A percentile compares a stretch with the other conserved stretches of the same genome.
Evolutionary conservation across 768 basidiomycete species (phyloP).

Genomic region (Lepiota subincarnata): DNA sequence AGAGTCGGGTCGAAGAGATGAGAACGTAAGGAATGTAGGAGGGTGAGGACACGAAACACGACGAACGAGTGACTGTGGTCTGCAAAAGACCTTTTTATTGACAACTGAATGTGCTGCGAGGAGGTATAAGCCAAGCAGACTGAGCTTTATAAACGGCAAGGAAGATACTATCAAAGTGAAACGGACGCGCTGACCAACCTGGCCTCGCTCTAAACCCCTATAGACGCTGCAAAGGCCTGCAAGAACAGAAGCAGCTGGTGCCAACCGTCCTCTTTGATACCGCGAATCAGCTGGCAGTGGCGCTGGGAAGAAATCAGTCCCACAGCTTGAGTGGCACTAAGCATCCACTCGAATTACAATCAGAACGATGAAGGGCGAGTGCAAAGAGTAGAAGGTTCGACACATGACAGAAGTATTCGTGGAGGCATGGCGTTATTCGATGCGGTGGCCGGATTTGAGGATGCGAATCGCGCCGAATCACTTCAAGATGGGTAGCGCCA

Average conservation of each 20-base stretch:
- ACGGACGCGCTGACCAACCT: slow-evolving; percentile 1
- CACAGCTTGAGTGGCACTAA: slow-evolving; percentile 1
- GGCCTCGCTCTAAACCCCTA: not conserved
- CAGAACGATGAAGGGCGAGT: not conserved
- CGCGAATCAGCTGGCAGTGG: not conserved
- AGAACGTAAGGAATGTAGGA: not conserved
- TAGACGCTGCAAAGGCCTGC: not conserved
- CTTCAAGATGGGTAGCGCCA: not conserved
- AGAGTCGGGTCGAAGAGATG: not conserved
- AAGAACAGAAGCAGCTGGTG: not conserved
- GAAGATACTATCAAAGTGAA: not conserved
- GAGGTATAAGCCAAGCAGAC: not conserved
- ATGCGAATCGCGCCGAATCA: not conserved
- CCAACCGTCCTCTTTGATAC: not conserved
- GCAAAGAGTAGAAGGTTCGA: not conserved
- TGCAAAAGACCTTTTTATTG: slow-evolving; percentile 2
- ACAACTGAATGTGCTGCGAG: not conserved
- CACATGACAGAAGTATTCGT: not conserved
- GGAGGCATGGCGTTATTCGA: not conserved
- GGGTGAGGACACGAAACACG: not conserved
- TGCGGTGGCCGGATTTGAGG: not conserved
- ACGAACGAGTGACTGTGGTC: not conserved
- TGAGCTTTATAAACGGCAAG: slow-evolving; percentile 3
- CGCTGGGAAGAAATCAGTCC: slow-evolving; percentile 1
- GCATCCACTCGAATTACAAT: not conserved